Base-by-base conservation (phyloP, 192 early-diverging fungal species). In the Coemansia sp. region DNA sequence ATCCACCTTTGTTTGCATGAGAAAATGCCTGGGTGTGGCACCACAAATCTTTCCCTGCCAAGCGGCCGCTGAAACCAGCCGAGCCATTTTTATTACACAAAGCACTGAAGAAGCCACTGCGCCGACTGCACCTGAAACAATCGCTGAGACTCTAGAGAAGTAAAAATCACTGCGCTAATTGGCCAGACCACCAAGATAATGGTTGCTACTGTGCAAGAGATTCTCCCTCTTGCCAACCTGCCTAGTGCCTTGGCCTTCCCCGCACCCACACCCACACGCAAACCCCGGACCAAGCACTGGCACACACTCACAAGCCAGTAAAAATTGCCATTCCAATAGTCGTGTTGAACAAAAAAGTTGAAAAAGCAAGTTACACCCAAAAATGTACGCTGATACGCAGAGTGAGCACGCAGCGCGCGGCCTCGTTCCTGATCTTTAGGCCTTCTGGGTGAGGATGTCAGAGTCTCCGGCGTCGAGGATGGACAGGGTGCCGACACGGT, bases 401-500 rank as follows among this genome's bases (percentile, higher is more conserved):
- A 6, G 24, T 31, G 28, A 24, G 28, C 31, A 48, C 48, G 36
- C 23, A 33, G 58, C 34, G 42, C 65, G 65, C 57, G 57, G 35
- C 58, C 65, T 67, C 45, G 65, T 56, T 48, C 56, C 21, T 62
- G 39, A 60, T 65, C 55, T 72, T 74, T 60, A 70, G 40, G 55
- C 65, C 67, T 81, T 70, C 65, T 65, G 59, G 75, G 79, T 85
- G 74, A 92, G 90, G 85, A 93, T 93, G 77, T 93, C 92, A 66
- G 92, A 95, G 91, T 98, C 95, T 90, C 97, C 97, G 76, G 94
- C 89, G 78, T 99, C 95, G 77, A 95, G 90, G 87, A 99, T 94
- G 76, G 95, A 96, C 83, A 99, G 87, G 65, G 91, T 90, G 83
- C 80, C 85, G 69, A 92, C 90, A 74, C 96, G 94, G 95, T 93